Percentiles rank a stretch among this genome's conserved stretches.
phyloP scores from a whole-genome alignment of 306 rosid genomes.

The Biancaea sappan region DNA sequence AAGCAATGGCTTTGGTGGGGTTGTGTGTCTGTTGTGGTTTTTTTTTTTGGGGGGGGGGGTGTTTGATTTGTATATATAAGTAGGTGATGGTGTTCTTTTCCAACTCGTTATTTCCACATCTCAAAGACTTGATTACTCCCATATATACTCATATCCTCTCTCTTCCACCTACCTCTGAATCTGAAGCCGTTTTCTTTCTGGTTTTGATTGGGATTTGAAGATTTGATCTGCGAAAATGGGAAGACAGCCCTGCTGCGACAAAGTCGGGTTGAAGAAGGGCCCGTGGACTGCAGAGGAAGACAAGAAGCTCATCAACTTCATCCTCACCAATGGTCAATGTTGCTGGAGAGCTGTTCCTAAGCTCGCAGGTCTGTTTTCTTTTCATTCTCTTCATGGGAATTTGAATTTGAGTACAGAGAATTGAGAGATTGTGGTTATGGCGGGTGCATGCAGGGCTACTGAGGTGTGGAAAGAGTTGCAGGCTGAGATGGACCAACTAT shows the following conservation, averaged over 20 bases:
- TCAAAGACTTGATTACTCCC: background rate
- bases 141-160: background rate
- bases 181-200: no score
- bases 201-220: no score
- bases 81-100: conserved; percentile 49
- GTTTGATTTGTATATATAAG: conserved; percentile 46
- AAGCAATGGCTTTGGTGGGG: no score
- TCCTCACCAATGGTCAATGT: conserved; percentile 88
- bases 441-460: conserved; percentile 68
- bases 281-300: conserved; percentile 95
- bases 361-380: conserved; percentile 65
- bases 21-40: no score
- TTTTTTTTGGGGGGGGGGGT: no score
- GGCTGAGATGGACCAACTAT: conserved; percentile 94
- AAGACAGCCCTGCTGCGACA: conserved; percentile 98
- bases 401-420: background rate
- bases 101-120: conserved; percentile 30
- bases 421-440: background rate
- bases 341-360: conserved; percentile 99
- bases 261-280: conserved; percentile 95
- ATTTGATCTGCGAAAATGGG: conserved; percentile 58
- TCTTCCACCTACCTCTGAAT: background rate
- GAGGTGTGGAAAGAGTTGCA: conserved; percentile 96
- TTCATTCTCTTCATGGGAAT: background rate
- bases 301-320: conserved; percentile 86